Conservation (phyloP, 208 protist species). For the Wallacemonas sp. region DNA sequence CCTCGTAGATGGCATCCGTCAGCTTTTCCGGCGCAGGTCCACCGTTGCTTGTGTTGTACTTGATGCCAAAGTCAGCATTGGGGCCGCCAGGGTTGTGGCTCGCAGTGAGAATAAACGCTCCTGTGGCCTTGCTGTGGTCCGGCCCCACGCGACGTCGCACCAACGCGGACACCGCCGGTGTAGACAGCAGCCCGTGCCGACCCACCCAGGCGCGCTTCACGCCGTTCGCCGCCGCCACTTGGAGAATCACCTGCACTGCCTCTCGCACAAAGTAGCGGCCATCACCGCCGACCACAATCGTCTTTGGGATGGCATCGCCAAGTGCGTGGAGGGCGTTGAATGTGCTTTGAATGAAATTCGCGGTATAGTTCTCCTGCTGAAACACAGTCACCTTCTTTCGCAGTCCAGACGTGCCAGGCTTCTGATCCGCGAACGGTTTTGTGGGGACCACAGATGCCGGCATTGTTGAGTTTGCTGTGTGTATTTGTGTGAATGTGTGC, state of each 20-base stretch:
- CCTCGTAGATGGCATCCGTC: slow-evolving; percentile 93
- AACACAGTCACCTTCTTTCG: slow-evolving; percentile 96
- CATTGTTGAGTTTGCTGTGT: slow-evolving; percentile 1
- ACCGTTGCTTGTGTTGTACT: slow-evolving; percentile 98
- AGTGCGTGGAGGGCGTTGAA: slow-evolving; percentile 89
- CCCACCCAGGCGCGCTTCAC: slow-evolving; percentile 89
- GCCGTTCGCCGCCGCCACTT: slow-evolving; percentile 94
- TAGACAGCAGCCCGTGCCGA: slow-evolving; percentile 94
- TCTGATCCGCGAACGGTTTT: slow-evolving; percentile 86
- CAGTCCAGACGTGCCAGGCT: slow-evolving; percentile 96
- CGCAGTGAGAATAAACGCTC: slow-evolving; percentile 97
- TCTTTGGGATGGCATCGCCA: slow-evolving; percentile 39
- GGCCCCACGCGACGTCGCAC: slow-evolving; percentile 71
- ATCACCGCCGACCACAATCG: slow-evolving; percentile 96
- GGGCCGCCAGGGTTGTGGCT: slow-evolving; percentile 98
- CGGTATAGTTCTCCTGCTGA: slow-evolving; percentile 91
- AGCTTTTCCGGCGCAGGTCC: slow-evolving; percentile 95
- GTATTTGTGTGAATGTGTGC: not conserved
- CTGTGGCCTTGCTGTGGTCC: slow-evolving; percentile 38
- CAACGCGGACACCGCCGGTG: slow-evolving; percentile 95
- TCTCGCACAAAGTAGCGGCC: slow-evolving; percentile 94
- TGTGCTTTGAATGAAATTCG: slow-evolving; percentile 97
- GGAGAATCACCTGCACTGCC: slow-evolving; percentile 94
- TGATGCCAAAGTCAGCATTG: slow-evolving; percentile 98
- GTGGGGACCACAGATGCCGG: slow-evolving; percentile 33